A percentile compares a stretch with the other conserved stretches of the same genome.
These are phyloP conservation scores for Peniophora sp. DNA, from an alignment of 1,284 basidiomycete species.

Conservation along the genomic window DNA sequence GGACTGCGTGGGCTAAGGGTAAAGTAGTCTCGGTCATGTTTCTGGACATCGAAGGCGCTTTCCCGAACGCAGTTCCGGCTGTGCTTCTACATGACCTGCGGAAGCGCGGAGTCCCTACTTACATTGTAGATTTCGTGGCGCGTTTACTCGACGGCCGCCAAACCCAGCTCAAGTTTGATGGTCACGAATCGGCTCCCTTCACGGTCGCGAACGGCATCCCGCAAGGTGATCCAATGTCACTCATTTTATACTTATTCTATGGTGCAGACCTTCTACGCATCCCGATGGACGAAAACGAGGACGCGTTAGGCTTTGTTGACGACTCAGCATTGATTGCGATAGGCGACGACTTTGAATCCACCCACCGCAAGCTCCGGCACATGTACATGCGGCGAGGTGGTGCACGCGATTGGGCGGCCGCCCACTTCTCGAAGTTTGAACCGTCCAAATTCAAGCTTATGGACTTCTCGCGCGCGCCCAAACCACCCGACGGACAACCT, in stretches of 20 bases:
- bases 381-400: slow-evolving; percentile 10
- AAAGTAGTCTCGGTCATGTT: slow-evolving; percentile 26
- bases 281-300: slow-evolving; percentile 3
- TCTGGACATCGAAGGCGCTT: slow-evolving; percentile 32
- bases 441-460: not conserved
- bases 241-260: slow-evolving; percentile 16
- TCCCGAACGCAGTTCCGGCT: slow-evolving; percentile 23
- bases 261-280: slow-evolving; percentile 14
- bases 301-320: slow-evolving; percentile 1
- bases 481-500: not conserved
- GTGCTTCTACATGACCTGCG: slow-evolving; percentile 24
- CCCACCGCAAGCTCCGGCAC: not conserved
- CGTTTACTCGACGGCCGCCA: slow-evolving; percentile 13
- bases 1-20: slow-evolving; percentile 23
- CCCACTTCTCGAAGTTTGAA: slow-evolving; percentile 9
- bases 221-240: slow-evolving; percentile 16
- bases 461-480: not conserved
- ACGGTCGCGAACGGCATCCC: slow-evolving; percentile 19
- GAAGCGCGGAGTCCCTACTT: slow-evolving; percentile 15
- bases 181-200: slow-evolving; percentile 16
- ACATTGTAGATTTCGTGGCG: slow-evolving; percentile 17
- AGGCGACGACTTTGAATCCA: not conserved
- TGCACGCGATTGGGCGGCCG: slow-evolving; percentile 7
- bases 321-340: not conserved
- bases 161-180: slow-evolving; percentile 16